phyloP scores from a whole-genome alignment of 805 yeast genomes.

The Metschnikowia peoriensis region DNA sequence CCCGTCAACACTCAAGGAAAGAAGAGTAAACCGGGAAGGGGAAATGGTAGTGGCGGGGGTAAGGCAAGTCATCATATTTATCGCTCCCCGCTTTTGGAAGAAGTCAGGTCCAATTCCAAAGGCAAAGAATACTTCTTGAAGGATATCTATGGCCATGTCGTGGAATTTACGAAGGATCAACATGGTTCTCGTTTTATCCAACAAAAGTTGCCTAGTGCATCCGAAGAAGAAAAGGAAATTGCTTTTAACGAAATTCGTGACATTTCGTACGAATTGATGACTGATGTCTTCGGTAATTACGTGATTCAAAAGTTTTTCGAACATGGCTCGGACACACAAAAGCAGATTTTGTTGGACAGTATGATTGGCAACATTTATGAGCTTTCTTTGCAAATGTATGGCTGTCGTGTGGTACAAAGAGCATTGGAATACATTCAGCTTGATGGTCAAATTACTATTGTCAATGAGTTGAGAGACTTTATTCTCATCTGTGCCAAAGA shows the following conservation, averaged over 20 bases:
- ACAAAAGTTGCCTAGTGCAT: constrained; percentile 69
- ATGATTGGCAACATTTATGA: constrained; percentile 75
- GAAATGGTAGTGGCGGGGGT: constrained; percentile 16
- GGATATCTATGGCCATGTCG: constrained; percentile 81
- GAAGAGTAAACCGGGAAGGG: constrained; percentile 14
- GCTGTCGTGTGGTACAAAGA: constrained; percentile 94
- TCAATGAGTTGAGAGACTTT: constrained; percentile 69
- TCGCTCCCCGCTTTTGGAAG: constrained; percentile 80
- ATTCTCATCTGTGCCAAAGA: constrained; percentile 66
- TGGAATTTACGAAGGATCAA: constrained; percentile 93
- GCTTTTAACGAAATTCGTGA: constrained; percentile 82
- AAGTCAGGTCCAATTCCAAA: constrained; percentile 65
- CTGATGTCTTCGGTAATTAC: constrained; percentile 97
- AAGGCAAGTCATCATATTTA: constrained; percentile 48
- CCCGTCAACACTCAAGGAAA: constrained; percentile 12
- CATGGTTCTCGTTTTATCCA: constrained; percentile 97
- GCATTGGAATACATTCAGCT: constrained; percentile 74
- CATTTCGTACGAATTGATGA: constrained; percentile 74
- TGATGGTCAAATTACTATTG: constrained; percentile 63
- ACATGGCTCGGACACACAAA: constrained; percentile 69
- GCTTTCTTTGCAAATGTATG: constrained; percentile 92
- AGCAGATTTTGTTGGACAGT: constrained; percentile 59
- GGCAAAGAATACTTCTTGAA: constrained; percentile 60
- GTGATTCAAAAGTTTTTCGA: constrained; percentile 95
- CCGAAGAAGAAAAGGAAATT: constrained; percentile 68